Conservation (phyloP, 176 grass and related monocot genomes). For the Thalia dealbata region DNA sequence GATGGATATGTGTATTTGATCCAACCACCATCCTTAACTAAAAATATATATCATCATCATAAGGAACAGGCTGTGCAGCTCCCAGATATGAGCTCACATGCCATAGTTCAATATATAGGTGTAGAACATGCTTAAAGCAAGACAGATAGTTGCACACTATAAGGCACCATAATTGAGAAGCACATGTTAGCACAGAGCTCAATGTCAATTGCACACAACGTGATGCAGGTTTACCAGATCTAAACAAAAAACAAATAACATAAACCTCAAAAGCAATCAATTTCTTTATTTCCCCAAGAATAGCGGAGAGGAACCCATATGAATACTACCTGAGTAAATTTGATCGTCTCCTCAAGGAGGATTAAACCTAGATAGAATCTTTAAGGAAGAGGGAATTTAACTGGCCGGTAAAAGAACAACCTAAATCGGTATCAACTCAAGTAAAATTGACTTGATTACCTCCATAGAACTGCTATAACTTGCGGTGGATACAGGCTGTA, state of each 20-base stretch:
- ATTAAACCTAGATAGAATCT: not conserved
- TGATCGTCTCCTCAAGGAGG: not conserved
- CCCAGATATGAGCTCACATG: not conserved
- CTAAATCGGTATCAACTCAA: not conserved
- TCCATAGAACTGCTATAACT: slow-evolving; percentile 79
- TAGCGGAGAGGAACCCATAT: not conserved
- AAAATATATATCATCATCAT: not conserved
- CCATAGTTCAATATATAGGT: not conserved
- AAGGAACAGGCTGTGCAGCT: not conserved
- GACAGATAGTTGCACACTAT: not conserved
- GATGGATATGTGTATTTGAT: no score
- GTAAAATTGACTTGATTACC: slow-evolving; percentile 29
- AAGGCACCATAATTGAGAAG: not conserved
- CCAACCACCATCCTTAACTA: not conserved
- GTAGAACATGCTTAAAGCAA: not conserved
- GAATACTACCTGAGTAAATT: not conserved
- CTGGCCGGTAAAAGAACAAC: not conserved
- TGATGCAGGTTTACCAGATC: not conserved
- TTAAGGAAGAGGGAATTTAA: not conserved
- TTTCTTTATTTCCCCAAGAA: not conserved
- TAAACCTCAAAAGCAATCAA: not conserved
- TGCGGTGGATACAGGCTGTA: slow-evolving; percentile 45
- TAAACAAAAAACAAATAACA: not conserved
- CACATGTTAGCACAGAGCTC: not conserved
- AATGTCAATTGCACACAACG: not conserved